Evolutionary conservation across 2,329 filamentous ascomycete species (phyloP).

Genomic region (Talaromyces sp.): DNA sequence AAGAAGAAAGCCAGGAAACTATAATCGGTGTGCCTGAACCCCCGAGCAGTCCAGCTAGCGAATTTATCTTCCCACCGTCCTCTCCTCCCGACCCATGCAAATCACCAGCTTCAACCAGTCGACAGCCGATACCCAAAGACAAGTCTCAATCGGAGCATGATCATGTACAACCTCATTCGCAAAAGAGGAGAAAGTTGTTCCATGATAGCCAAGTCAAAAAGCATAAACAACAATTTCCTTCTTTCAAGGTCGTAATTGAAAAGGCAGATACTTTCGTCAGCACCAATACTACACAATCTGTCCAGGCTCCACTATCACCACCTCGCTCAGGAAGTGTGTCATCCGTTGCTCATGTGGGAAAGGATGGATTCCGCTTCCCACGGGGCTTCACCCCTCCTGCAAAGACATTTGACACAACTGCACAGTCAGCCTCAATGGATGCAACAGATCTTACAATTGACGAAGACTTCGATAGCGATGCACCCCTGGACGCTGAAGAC

Average conservation of each 20-base stretch:
- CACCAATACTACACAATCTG: slow-evolving; percentile 22
- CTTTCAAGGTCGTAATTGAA: slow-evolving; percentile 29
- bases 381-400: slow-evolving; percentile 32
- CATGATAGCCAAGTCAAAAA: slow-evolving; percentile 21
- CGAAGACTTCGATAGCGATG: slow-evolving; percentile 18
- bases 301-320: slow-evolving; percentile 40
- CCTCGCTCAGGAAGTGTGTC: slow-evolving; percentile 37
- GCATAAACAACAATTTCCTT: slow-evolving; percentile 17
- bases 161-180: slow-evolving; percentile 18
- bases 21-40: slow-evolving; percentile 30
- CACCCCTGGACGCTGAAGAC: not conserved
- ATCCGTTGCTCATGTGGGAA: slow-evolving; percentile 24
- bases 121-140: slow-evolving; percentile 5
- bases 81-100: slow-evolving; percentile 23
- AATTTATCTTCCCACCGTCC: slow-evolving; percentile 31
- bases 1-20: slow-evolving; percentile 30
- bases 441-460: slow-evolving; percentile 19
- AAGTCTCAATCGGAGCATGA: not conserved
- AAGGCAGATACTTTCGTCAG: slow-evolving; percentile 21
- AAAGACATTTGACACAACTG: slow-evolving; percentile 26
- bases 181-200: slow-evolving; percentile 38
- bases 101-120: slow-evolving; percentile 12
- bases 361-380: slow-evolving; percentile 37
- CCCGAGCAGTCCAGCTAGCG: slow-evolving; percentile 32
- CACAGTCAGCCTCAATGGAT: slow-evolving; percentile 20